Conservation (phyloP, 2,329 filamentous ascomycete genomes). For the Xylariaceae sp. region DNA sequence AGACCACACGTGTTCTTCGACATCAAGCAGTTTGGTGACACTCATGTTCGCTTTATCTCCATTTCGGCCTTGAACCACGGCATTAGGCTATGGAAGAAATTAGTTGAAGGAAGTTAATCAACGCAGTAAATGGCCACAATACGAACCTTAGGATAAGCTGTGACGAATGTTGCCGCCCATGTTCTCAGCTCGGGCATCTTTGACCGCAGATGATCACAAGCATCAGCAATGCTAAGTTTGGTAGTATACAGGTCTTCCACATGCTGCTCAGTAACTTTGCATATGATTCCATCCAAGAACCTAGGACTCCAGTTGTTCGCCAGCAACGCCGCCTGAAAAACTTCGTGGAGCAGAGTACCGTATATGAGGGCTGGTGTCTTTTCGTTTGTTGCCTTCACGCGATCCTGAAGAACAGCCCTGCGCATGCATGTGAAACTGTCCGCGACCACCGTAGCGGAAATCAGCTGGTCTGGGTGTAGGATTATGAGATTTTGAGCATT, state of each 20-base stretch:
- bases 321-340: constrained; percentile 87
- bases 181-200: constrained; percentile 77
- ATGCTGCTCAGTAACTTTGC: constrained; percentile 67
- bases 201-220: constrained; percentile 72
- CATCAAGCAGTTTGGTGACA: constrained; percentile 88
- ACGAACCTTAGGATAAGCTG: constrained; percentile 61
- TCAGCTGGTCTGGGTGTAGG: constrained; percentile 88
- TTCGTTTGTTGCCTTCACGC: constrained; percentile 84
- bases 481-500: constrained; percentile 82
- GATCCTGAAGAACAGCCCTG: constrained; percentile 87
- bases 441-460: constrained; percentile 92
- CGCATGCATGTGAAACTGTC: constrained; percentile 92
- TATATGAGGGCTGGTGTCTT: constrained; percentile 80
- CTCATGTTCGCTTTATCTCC: constrained; percentile 74
- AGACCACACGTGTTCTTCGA: constrained; percentile 98
- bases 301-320: constrained; percentile 72
- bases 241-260: constrained; percentile 89
- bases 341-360: constrained; percentile 87
- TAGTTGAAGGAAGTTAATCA: constrained; percentile 29
- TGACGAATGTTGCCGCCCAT: constrained; percentile 82
- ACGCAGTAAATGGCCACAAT: background rate
- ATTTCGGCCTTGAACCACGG: constrained; percentile 73
- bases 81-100: constrained; percentile 51
- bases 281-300: constrained; percentile 64
- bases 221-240: constrained; percentile 66